Evolutionary conservation across 73 alveolate species (phyloP).

Genomic region (Paramecium sonneborni): DNA sequence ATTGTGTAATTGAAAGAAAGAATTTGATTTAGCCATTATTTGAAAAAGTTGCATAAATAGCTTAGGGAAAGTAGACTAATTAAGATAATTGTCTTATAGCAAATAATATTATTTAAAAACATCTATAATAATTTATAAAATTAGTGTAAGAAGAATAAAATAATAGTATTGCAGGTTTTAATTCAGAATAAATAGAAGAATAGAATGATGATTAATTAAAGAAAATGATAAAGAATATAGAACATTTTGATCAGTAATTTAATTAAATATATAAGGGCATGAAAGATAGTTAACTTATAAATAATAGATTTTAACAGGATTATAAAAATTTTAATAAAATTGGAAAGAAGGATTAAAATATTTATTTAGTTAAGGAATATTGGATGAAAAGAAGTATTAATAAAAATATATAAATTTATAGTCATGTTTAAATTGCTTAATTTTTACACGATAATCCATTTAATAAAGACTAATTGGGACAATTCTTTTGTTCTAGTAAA

Average conservation of each 20-base stretch:
- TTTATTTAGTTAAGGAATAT: background rate
- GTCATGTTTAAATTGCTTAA: constrained; percentile 48
- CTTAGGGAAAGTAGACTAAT: background rate
- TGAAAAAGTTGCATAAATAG: background rate
- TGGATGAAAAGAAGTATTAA: constrained; percentile 15
- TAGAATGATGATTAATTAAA: background rate
- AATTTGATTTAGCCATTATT: constrained; percentile 52
- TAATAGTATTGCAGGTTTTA: constrained; percentile 4
- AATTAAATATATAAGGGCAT: constrained; percentile 3
- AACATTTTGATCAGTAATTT: constrained; percentile 17
- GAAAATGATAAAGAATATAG: background rate
- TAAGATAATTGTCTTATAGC: background rate
- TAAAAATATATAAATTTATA: background rate
- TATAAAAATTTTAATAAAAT: background rate
- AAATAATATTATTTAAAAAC: background rate
- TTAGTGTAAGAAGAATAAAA: background rate
- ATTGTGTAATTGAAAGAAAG: constrained; percentile 89
- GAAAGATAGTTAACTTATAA: background rate
- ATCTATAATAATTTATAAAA: background rate
- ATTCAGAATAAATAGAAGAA: background rate
- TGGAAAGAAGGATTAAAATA: constrained; percentile 12
- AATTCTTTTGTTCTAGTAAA: constrained; percentile 41
- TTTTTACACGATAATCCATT: constrained; percentile 40
- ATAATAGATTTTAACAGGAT: background rate
- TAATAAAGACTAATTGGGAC: constrained; percentile 60